Evolutionary conservation across 768 basidiomycete species (phyloP), one percentile per base, ranked within the genome.

Genomic region (Piloderma croceum): DNA sequence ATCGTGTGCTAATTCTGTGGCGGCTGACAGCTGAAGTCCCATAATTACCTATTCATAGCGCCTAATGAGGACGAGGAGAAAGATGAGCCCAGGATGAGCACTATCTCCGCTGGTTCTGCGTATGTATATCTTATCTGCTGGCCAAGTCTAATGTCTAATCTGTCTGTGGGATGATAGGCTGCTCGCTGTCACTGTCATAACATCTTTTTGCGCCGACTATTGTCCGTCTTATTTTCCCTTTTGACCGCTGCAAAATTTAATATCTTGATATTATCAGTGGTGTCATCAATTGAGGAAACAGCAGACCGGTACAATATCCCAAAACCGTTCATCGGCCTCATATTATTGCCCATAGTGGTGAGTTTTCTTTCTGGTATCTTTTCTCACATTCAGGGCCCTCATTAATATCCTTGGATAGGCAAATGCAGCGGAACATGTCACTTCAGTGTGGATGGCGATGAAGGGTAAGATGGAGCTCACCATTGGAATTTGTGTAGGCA

Each of bases 221-320:
- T 63, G 87, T 83, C 56, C 54, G 82, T 76, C 7, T n/a, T 34
- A 13, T 24, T 7, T 25, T 19, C 34, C 25, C 6, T 13, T 22
- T 39, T 31, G 17, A 18, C 18, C 10, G n/a, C 31, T 12, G 23
- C 24, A 7, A 7, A 12, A 21, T 32, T 42, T 9, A 22, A 4
- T 31, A 19, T 46, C 27, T 29, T 9, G 15, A 29, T 29, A 17
- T 38, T 41, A 17, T 1, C 38, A 89, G 87, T 90, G 59, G 90
- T 94, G 25, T 85, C 83, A 3, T 90, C 88, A 3, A 94, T 96
- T 47, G 92, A 94, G 58, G 90, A 93, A 57, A 89, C 87, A 19
- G 89, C 91, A 3, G 67, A 76, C 10, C 72, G 83, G 29, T 91
- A 89, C 60, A 58, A 72, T 39, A 85, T 96, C 39, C 87, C 89